phyloP scores from a whole-genome alignment of 2,329 filamentous ascomycete genomes.

The Xylaria multiplex region DNA sequence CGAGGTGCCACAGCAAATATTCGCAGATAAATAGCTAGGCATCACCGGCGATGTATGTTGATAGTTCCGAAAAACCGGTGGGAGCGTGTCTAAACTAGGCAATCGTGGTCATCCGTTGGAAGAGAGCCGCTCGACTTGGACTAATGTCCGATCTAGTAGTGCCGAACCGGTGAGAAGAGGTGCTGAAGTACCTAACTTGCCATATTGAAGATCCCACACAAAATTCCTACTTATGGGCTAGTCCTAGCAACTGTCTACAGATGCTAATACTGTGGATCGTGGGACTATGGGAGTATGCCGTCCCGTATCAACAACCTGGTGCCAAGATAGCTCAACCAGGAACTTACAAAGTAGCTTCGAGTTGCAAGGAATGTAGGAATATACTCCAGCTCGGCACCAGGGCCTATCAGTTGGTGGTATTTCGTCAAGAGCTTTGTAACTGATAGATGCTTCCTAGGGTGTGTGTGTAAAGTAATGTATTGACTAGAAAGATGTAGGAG shows the following conservation, averaged over 20 bases:
- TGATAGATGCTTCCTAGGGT: no score
- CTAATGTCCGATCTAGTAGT: slow-evolving; percentile 5
- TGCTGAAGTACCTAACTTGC: no score
- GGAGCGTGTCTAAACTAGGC: slow-evolving; percentile 19
- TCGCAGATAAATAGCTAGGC: background rate
- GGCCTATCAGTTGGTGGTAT: background rate
- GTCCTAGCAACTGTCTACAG: no score
- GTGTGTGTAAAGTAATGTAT: no score
- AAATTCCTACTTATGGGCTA: no score
- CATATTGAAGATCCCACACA: no score
- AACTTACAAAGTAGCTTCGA: slow-evolving; percentile 7
- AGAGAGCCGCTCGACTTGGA: slow-evolving; percentile 12
- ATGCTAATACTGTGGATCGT: no score
- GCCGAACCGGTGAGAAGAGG: background rate
- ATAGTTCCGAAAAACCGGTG: slow-evolving; percentile 12
- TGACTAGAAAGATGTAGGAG: no score
- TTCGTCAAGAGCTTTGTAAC: background rate
- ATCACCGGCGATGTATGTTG: slow-evolving; percentile 10
- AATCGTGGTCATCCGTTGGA: slow-evolving; percentile 5
- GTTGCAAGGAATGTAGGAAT: slow-evolving; percentile 8
- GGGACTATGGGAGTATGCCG: no score
- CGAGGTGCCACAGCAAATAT: slow-evolving; percentile 11
- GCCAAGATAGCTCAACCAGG: slow-evolving; percentile 18
- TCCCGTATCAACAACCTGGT: no score
- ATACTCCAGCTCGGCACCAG: no score